Conservation (phyloP, 2,329 filamentous ascomycete species). For the Fusarium nygamai region DNA sequence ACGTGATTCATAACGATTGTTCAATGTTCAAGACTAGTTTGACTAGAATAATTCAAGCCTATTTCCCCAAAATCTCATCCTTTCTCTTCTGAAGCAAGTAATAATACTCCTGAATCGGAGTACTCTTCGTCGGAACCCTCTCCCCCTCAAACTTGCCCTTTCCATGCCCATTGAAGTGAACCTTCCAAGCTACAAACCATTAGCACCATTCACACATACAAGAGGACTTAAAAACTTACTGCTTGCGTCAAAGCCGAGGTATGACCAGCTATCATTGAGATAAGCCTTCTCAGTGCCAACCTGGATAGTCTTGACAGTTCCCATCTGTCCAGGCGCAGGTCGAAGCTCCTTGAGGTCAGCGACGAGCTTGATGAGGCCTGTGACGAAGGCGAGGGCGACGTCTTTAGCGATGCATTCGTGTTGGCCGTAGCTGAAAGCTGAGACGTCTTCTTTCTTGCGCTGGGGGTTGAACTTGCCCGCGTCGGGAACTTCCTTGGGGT, state of each 20-base stretch:
- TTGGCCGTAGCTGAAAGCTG: conserved; percentile 57
- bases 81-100: conserved; percentile 49
- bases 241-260: conserved; percentile 55
- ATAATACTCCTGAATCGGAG: conserved; percentile 48
- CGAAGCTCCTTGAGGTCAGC: conserved; percentile 57
- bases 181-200: conserved; percentile 43
- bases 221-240: conserved; percentile 49
- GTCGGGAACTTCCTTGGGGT: conserved; percentile 50
- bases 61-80: conserved; percentile 32
- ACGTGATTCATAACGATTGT: not conserved
- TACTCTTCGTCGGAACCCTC: conserved; percentile 36
- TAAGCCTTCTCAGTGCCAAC: conserved; percentile 54
- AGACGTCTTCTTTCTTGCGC: conserved; percentile 52
- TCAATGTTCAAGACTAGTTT: not conserved
- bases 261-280: conserved; percentile 60
- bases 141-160: conserved; percentile 48
- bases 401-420: conserved; percentile 58
- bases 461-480: conserved; percentile 55
- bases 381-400: conserved; percentile 53
- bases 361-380: conserved; percentile 54
- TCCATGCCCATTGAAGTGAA: conserved; percentile 54
- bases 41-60: not conserved
- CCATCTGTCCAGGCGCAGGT: conserved; percentile 57
- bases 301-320: conserved; percentile 55
- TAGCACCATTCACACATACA: conserved; percentile 1